Evolutionary conservation across 345 rosid genomes (phyloP).

Genomic region (Heritiera littoralis): DNA sequence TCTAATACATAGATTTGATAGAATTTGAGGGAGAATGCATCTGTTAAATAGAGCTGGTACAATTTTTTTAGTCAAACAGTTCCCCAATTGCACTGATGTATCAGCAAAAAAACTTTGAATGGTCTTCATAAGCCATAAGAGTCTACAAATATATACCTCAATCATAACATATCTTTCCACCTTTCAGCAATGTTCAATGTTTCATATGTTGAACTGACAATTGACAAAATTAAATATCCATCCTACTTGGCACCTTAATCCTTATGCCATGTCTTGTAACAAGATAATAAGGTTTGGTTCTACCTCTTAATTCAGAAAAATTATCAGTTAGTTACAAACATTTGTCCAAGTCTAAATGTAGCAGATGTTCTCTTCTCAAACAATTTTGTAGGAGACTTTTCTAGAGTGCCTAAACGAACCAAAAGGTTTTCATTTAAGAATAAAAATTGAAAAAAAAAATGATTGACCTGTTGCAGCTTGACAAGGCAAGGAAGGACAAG

Average conservation of each 20-base stretch:
- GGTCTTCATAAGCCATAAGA: background rate
- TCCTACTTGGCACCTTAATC: background rate
- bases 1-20: background rate
- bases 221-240: background rate
- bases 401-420: background rate
- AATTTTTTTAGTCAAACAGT: background rate
- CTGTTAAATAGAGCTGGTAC: background rate
- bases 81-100: background rate
- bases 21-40: background rate
- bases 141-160: background rate
- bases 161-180: background rate
- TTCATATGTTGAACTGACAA: background rate
- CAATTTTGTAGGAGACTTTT: background rate
- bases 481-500: conserved; percentile 94
- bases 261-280: background rate
- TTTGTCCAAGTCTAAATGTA: background rate
- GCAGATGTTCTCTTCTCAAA: background rate
- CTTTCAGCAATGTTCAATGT: background rate
- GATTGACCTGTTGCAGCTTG: conserved; percentile 74
- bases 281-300: background rate
- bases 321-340: background rate
- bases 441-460: background rate
- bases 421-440: background rate
- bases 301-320: background rate
- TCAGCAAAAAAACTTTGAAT: background rate